A percentile compares a stretch with the other conserved stretches of the same genome.
These are phyloP conservation scores for Pilaira anomala DNA, from an alignment of 192 early-diverging fungal species.

Conservation along the genomic window DNA sequence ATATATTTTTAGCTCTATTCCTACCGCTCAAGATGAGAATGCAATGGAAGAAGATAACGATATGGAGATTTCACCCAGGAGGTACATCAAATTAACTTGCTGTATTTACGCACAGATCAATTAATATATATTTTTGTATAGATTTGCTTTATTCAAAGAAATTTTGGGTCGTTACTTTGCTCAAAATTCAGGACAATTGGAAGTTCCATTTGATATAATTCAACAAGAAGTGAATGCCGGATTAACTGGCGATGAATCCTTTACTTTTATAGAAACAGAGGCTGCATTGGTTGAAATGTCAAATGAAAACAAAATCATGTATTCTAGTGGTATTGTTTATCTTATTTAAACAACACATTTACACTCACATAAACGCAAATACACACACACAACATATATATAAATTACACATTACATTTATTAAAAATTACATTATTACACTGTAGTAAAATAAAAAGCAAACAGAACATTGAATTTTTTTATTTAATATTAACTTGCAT, in stretches of 20 bases:
- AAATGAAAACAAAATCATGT: conserved; percentile 69
- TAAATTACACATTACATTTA: no score
- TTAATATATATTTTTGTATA: neutral
- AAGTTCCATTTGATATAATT: conserved; percentile 6
- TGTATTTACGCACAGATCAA: neutral
- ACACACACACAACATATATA: no score
- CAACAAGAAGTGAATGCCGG: neutral
- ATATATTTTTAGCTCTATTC: neutral
- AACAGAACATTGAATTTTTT: no score
- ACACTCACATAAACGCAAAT: neutral
- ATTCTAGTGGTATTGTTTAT: conserved; percentile 60
- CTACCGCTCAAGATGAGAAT: neutral
- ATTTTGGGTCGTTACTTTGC: neutral
- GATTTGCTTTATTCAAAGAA: neutral
- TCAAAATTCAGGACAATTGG: conserved; percentile 18
- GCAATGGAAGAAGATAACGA: conserved; percentile 31
- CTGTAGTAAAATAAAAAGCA: no score
- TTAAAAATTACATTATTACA: no score
- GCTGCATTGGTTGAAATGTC: conserved; percentile 59
- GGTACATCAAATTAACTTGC: conserved; percentile 6
- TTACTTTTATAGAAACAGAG: conserved; percentile 56
- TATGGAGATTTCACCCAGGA: conserved; percentile 18
- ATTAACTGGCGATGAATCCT: conserved; percentile 20
- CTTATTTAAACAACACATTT: conserved; percentile 51
- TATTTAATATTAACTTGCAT: no score